Evolutionary conservation across 345 rosid genomes (phyloP).

Genomic region (Eucalyptus erythrocorys): DNA sequence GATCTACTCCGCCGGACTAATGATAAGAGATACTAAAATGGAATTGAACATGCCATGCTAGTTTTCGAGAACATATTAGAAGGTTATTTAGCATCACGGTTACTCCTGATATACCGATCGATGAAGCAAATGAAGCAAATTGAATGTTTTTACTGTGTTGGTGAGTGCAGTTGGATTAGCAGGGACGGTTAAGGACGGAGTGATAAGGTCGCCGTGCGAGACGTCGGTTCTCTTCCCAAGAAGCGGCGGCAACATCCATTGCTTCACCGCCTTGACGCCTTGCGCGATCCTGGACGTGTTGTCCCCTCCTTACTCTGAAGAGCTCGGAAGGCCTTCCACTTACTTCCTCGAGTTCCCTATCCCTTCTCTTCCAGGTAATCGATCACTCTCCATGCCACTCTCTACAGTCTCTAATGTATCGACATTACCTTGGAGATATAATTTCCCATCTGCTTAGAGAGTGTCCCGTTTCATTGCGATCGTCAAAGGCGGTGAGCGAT

Average conservation of each 20-base stretch:
- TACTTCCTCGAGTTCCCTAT: constrained; percentile 20
- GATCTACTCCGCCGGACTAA: neutral
- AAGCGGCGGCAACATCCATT: constrained; percentile 41
- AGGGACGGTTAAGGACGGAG: constrained; percentile 8
- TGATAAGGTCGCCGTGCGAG: constrained; percentile 16
- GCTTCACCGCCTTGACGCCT: constrained; percentile 35
- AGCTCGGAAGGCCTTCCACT: constrained; percentile 25
- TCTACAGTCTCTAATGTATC: neutral
- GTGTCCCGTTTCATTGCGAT: neutral
- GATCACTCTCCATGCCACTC: neutral
- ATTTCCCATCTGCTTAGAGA: neutral
- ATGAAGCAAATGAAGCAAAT: neutral
- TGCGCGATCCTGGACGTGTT: constrained; percentile 39
- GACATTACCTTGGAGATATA: neutral
- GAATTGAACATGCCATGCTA: neutral
- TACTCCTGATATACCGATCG: neutral
- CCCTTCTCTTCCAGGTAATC: constrained; percentile 19
- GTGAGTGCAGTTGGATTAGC: constrained; percentile 23
- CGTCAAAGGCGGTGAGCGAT: neutral
- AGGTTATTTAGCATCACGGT: neutral
- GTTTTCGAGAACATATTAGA: neutral
- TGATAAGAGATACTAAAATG: neutral
- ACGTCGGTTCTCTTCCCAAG: constrained; percentile 22
- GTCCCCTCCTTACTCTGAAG: constrained; percentile 39
- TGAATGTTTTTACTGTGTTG: neutral